Conservation (phyloP, 2,329 filamentous ascomycete species). For the Tricladium varicosporioides region DNA sequence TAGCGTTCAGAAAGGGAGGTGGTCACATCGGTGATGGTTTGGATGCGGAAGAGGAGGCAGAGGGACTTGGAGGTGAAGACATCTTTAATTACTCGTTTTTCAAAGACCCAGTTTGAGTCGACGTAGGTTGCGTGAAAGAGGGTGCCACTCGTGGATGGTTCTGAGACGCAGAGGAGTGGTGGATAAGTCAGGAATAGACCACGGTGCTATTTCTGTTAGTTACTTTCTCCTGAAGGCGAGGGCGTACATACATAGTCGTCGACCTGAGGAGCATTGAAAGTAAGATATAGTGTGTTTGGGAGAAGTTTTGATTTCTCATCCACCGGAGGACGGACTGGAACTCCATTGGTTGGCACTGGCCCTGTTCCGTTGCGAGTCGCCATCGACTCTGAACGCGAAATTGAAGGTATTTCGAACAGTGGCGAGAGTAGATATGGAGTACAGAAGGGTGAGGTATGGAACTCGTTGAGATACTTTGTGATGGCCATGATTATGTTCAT, state of each 20-base stretch:
- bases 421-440: not conserved
- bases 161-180: constrained; percentile 3
- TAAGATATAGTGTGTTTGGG: constrained; percentile 26
- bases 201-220: constrained; percentile 19
- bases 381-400: not conserved
- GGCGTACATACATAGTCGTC: constrained; percentile 25
- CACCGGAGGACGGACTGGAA: not conserved
- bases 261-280: constrained; percentile 27
- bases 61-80: constrained; percentile 22
- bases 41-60: constrained; percentile 21
- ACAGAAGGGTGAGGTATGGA: not conserved
- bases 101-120: constrained; percentile 14
- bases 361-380: not conserved
- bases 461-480: not conserved
- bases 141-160: constrained; percentile 18
- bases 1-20: constrained; percentile 10
- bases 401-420: not conserved
- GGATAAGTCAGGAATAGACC: constrained; percentile 26
- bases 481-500: not conserved
- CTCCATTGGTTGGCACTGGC: not conserved
- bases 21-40: constrained; percentile 10
- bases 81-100: constrained; percentile 19
- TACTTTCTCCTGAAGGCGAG: not conserved
- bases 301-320: constrained; percentile 18
- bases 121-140: constrained; percentile 26